Base-by-base conservation (phyloP, 306 rosid genomes). In the Begonia masoniana region DNA sequence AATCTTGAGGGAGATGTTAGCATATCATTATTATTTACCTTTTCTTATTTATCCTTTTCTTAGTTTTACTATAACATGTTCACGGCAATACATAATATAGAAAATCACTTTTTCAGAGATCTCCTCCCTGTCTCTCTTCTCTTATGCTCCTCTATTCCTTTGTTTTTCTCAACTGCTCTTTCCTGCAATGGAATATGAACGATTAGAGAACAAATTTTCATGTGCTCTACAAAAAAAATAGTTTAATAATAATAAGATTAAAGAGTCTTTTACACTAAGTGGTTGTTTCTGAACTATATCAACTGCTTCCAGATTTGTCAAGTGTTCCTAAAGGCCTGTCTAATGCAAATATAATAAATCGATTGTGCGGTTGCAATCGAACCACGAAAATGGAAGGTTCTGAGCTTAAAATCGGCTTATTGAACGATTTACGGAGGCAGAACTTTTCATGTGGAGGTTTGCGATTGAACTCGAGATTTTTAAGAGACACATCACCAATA, bases 321-420 rank as follows among this genome's bases (percentile, higher is more conserved):
- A 78, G 75, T 87, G 96, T 74, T 87, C 96, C 96, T 94, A 87
- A 42, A 87, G 74, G 59, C 96, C 94, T n/a, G 69, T 87, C 96
- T 26, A 94, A 87, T n/a, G 94, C 94, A 68, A 81, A 83, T 76
- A 87, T 83, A 59, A 87, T 66, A 68, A 87, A 83, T 39, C 74
- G 89, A 64, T 87, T 89, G 13, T 74, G 82, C 12, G 76, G 57
- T 72, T 87, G 87, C 56, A 87, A 80, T 47, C 80, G 93, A 66
- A 75, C 82, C 50, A 62, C 71, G 47, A 94, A 73, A 57, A 87
- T 76, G 12, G 94, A 68, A 16, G 96, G 96, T 35, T 87, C 96
- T 10, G 89, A 70, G 65, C 96, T 87, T 78, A 87, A 74, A 65
- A 87, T 83, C 50, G 89, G 96, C 61, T 67, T 74, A 56, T 55